A percentile compares a stretch with the other conserved stretches of the same genome.
phyloP scores from a whole-genome alignment of 2,329 filamentous ascomycete species.

The Sporothrix humicola region DNA sequence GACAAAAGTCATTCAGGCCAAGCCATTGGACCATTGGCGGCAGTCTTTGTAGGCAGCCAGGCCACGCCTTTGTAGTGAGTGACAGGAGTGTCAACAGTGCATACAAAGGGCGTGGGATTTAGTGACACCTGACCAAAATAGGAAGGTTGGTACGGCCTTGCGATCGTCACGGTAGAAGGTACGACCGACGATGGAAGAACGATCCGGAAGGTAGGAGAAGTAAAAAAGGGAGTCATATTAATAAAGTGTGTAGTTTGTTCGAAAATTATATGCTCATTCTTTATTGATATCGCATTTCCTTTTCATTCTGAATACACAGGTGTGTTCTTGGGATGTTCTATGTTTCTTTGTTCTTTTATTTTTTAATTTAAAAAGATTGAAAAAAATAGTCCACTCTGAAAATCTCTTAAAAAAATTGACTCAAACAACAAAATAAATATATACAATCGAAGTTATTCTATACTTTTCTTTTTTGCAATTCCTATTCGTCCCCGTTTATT shows the following conservation, averaged over 20 bases:
- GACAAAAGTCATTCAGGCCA: background rate
- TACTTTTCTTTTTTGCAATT: background rate
- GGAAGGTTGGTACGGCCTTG: background rate
- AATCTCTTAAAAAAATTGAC: background rate
- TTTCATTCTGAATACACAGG: too few species aligned
- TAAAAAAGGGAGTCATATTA: background rate
- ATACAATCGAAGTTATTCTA: background rate
- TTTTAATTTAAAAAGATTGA: background rate
- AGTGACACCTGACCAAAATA: background rate
- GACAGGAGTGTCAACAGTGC: slow-evolving; percentile 3
- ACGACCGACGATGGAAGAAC: background rate
- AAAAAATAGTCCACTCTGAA: background rate
- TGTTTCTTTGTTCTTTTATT: too few species aligned
- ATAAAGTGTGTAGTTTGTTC: too few species aligned
- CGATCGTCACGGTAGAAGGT: background rate
- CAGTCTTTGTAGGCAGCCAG: slow-evolving; percentile 12
- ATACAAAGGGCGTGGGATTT: slow-evolving; percentile 8
- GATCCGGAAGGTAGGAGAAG: background rate
- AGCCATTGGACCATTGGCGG: background rate
- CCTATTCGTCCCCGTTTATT: background rate
- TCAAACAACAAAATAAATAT: background rate
- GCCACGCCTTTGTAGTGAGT: background rate
- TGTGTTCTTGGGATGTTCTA: too few species aligned
- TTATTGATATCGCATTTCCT: too few species aligned
- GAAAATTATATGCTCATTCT: too few species aligned